Evolutionary conservation across 2,329 filamentous ascomycete species (phyloP).

Genomic region (Diaporthe eres): DNA sequence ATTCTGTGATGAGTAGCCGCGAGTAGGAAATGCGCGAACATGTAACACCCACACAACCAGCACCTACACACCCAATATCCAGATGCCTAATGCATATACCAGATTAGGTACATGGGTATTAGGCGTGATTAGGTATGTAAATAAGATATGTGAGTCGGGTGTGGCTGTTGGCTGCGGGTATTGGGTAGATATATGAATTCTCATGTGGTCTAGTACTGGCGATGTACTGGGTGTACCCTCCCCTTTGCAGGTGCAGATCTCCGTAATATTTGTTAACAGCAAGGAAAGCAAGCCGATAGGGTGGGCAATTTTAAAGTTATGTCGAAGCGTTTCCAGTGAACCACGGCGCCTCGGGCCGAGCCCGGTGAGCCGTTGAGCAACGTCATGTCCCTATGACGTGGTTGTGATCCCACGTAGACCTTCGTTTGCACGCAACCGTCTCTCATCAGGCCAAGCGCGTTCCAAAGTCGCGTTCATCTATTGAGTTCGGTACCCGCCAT

Average conservation of each 20-base stretch:
- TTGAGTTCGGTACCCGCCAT: not conserved
- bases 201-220: no score
- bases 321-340: not conserved
- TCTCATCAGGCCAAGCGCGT: not conserved
- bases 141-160: no score
- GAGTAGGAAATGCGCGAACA: not conserved
- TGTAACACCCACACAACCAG: no score
- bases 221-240: no score
- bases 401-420: not conserved
- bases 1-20: not conserved
- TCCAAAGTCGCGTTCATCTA: not conserved
- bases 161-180: no score
- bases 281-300: not conserved
- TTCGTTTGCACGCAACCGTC: no score
- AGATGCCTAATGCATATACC: no score
- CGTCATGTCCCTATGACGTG: constrained; percentile 6
- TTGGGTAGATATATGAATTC: no score
- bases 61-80: no score
- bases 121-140: no score
- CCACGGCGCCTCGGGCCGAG: not conserved
- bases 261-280: not conserved
- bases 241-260: no score
- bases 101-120: no score
- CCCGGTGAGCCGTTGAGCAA: not conserved
- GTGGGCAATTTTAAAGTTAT: not conserved